phyloP scores from a whole-genome alignment of 169 alveolate species.

The Plasmodium fragile region DNA sequence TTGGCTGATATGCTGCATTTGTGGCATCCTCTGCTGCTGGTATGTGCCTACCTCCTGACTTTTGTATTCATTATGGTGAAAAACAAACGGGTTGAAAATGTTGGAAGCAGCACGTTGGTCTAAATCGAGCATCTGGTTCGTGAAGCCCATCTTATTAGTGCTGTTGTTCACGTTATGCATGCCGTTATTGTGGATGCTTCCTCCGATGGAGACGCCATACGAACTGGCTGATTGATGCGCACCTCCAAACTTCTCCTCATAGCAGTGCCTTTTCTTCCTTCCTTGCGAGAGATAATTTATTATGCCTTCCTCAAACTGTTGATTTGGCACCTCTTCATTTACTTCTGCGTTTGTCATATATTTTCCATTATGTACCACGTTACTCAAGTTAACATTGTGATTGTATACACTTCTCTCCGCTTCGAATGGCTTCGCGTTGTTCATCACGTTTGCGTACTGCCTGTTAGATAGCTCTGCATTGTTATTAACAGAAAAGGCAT shows the following conservation, averaged over 20 bases:
- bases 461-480: slow-evolving; percentile 3
- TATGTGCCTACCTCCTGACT: background rate
- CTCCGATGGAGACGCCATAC: background rate
- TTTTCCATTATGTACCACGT: slow-evolving; percentile 16
- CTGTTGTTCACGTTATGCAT: background rate
- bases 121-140: slow-evolving; percentile 3
- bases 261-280: slow-evolving; percentile 15
- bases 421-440: slow-evolving; percentile 42
- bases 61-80: background rate
- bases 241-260: slow-evolving; percentile 13
- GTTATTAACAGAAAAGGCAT: slow-evolving; percentile 19
- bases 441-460: slow-evolving; percentile 29
- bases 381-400: background rate
- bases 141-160: background rate
- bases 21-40: background rate
- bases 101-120: background rate
- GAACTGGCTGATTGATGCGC: background rate
- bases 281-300: slow-evolving; percentile 4
- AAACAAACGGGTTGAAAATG: background rate
- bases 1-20: background rate
- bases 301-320: slow-evolving; percentile 4
- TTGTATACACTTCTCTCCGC: slow-evolving; percentile 12
- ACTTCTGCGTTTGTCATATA: background rate
- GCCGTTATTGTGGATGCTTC: background rate
- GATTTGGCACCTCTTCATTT: background rate